Evolutionary conservation across 2,329 filamentous ascomycete species (phyloP).

Genomic region (Microcyclospora tardicrescens): DNA sequence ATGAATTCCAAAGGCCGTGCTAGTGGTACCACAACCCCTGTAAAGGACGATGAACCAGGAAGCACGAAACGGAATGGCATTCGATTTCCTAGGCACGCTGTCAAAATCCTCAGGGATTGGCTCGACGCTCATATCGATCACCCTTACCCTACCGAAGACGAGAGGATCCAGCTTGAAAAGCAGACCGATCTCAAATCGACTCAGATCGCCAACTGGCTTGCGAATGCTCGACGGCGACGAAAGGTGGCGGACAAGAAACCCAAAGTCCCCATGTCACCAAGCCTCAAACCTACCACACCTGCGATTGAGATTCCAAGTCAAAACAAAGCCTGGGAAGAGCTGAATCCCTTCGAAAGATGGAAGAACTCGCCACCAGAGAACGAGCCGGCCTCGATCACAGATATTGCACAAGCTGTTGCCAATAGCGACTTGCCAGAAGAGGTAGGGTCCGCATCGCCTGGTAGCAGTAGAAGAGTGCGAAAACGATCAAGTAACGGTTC

Average conservation of each 20-base stretch:
- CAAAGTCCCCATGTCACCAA: slow-evolving; percentile 42
- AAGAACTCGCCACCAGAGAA: slow-evolving; percentile 56
- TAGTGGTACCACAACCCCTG: slow-evolving; percentile 8
- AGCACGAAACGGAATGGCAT: slow-evolving; percentile 41
- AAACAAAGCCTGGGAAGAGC: slow-evolving; percentile 29
- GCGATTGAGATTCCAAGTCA: slow-evolving; percentile 60
- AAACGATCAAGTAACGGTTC: slow-evolving; percentile 40
- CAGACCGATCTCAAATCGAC: slow-evolving; percentile 69
- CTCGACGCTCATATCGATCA: slow-evolving; percentile 65
- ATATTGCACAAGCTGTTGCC: slow-evolving; percentile 49
- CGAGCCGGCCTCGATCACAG: slow-evolving; percentile 51
- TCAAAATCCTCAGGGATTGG: slow-evolving; percentile 76
- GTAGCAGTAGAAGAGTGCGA: slow-evolving; percentile 25
- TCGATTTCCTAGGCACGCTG: slow-evolving; percentile 66
- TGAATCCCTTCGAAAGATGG: slow-evolving; percentile 57
- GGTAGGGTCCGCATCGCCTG: slow-evolving; percentile 16
- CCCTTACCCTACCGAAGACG: slow-evolving; percentile 77
- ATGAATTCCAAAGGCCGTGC: slow-evolving; percentile 9
- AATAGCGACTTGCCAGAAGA: slow-evolving; percentile 18
- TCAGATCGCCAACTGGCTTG: slow-evolving; percentile 86
- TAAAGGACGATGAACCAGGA: slow-evolving; percentile 18
- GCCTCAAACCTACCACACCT: slow-evolving; percentile 46
- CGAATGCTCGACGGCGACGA: slow-evolving; percentile 71
- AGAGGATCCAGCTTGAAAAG: slow-evolving; percentile 66
- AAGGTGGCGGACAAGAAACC: slow-evolving; percentile 52